These are phyloP conservation scores for Fraxinus americana DNA, from an alignment of 257 asterid species.

Conservation along the genomic window DNA sequence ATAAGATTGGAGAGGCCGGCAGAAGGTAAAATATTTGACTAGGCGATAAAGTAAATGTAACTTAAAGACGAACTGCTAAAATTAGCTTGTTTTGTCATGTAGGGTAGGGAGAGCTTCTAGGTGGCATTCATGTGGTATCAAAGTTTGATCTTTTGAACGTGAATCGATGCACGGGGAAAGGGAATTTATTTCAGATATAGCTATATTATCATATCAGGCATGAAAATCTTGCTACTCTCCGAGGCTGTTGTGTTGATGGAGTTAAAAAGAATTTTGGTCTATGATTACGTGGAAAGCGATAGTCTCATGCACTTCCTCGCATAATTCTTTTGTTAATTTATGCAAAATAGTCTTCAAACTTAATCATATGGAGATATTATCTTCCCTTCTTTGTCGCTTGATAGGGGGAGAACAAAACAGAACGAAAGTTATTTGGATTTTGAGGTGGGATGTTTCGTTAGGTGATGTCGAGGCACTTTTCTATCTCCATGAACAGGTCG, in stretches of 20 bases:
- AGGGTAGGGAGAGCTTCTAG: constrained; percentile 64
- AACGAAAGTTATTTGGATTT: constrained; percentile 51
- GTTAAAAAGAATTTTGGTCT: constrained; percentile 50
- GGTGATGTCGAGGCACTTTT: constrained; percentile 68
- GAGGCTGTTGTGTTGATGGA: no score
- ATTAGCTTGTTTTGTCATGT: constrained; percentile 1
- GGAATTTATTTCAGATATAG: constrained; percentile 65
- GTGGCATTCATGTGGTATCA: constrained; percentile 56
- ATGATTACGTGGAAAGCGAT: constrained; percentile 67
- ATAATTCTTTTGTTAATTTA: constrained; percentile 26
- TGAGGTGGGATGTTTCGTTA: constrained; percentile 49
- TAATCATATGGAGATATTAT: no score
- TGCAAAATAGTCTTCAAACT: no score
- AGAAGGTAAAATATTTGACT: constrained; percentile 6
- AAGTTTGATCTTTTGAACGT: constrained; percentile 50
- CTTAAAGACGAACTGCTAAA: background rate
- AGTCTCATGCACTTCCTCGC: constrained; percentile 44
- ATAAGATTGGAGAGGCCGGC: constrained; percentile 58
- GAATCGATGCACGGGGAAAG: constrained; percentile 76
- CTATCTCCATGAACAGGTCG: constrained; percentile 67
- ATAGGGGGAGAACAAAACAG: constrained; percentile 5
- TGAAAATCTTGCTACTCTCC: no score
- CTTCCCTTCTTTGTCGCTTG: background rate
- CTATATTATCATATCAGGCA: constrained; percentile 43
- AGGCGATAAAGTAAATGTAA: no score